Evolutionary conservation across 2,329 filamentous ascomycete species (phyloP).

Genomic region (Colletotrichum sp.): DNA sequence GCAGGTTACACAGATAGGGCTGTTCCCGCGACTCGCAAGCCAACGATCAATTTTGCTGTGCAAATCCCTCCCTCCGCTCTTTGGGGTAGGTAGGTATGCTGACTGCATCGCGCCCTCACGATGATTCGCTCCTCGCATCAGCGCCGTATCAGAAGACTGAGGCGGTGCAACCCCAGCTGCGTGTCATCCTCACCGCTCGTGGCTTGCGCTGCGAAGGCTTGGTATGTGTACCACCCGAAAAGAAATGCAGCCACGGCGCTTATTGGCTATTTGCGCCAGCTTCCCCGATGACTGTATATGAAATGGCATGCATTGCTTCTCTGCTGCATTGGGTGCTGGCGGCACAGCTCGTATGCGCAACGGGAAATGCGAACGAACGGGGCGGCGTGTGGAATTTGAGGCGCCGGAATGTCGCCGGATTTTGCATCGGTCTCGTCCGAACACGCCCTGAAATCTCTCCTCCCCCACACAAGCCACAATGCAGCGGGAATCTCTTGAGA

Average conservation of each 20-base stretch:
- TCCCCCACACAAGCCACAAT: background rate
- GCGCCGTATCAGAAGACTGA: background rate
- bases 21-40: background rate
- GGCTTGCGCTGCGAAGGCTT: background rate
- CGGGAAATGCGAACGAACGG: background rate
- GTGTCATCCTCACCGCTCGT: constrained; percentile 15
- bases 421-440: background rate
- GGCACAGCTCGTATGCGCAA: background rate
- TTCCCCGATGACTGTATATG: background rate
- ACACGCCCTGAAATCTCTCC: background rate
- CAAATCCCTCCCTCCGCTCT: background rate
- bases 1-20: constrained; percentile 14
- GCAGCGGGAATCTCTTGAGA: background rate
- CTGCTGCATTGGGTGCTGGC: background rate
- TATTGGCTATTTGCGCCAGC: background rate
- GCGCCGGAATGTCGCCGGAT: background rate
- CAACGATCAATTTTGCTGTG: background rate
- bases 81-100: background rate
- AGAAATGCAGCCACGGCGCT: background rate
- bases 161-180: constrained; percentile 1
- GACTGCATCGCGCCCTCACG: background rate
- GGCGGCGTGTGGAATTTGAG: background rate
- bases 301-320: background rate
- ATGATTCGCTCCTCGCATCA: background rate
- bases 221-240: background rate